Percentiles rank a stretch among this genome's conserved stretches.
Conservation (phyloP, 164 flowering plant genomes). For the Hamamelis virginiana region DNA sequence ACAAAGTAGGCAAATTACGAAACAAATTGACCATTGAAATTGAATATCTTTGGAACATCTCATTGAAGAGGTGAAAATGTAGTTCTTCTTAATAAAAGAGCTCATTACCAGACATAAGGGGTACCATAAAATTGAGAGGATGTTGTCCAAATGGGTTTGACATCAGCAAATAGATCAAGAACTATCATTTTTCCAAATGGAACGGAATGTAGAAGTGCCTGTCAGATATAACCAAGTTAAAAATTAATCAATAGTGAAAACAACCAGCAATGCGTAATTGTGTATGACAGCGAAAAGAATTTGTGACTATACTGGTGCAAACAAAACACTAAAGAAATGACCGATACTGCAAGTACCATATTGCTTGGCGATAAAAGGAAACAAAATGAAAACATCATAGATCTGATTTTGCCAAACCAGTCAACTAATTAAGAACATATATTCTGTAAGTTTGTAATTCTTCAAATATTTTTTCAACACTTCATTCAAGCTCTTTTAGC, state of each 20-base stretch:
- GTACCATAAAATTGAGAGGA: conserved; percentile 93
- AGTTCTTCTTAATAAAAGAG: background rate
- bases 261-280: background rate
- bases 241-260: background rate
- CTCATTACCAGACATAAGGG: conserved; percentile 79
- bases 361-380: background rate
- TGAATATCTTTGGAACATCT: background rate
- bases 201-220: conserved; percentile 98
- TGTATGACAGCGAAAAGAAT: background rate
- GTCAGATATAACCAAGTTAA: conserved; percentile 21
- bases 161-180: conserved; percentile 98
- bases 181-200: conserved; percentile 98
- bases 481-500: no score
- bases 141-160: conserved; percentile 79
- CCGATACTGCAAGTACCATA: background rate
- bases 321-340: background rate
- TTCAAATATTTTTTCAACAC: no score
- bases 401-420: background rate
- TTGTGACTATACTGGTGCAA: background rate
- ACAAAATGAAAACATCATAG: background rate
- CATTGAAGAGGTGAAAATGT: background rate
- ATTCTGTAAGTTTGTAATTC: no score
- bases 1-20: background rate
- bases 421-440: no score
- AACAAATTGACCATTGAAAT: background rate